Percentiles rank a stretch among this genome's conserved stretches.
Conservation (phyloP, 805 yeast genomes). For the Kodamaea lidongshanica region DNA sequence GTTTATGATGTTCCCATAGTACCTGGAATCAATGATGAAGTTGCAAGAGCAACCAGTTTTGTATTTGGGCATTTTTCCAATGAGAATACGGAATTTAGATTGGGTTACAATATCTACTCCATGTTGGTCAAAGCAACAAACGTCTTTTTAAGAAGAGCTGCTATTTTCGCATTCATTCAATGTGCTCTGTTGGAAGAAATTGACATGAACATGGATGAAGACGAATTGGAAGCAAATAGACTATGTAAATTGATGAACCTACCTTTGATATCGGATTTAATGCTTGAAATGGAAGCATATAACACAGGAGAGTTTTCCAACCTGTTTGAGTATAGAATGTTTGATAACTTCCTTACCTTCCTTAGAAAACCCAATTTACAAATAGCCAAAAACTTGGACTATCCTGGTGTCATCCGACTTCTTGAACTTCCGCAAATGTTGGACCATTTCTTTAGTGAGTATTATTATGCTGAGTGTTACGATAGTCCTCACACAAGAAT, state of each 20-base stretch:
- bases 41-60: slow-evolving; percentile 15
- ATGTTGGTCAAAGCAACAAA: slow-evolving; percentile 52
- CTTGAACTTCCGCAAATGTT: slow-evolving; percentile 60
- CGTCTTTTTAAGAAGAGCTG: slow-evolving; percentile 60
- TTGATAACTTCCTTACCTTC: slow-evolving; percentile 1
- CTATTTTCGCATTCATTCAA: slow-evolving; percentile 48
- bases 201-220: slow-evolving; percentile 12
- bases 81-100: slow-evolving; percentile 8
- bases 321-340: slow-evolving; percentile 2
- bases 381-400: slow-evolving; percentile 36
- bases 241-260: slow-evolving; percentile 46
- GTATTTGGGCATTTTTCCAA: slow-evolving; percentile 20
- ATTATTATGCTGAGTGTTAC: slow-evolving; percentile 41
- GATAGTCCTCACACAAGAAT: slow-evolving; percentile 32
- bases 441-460: slow-evolving; percentile 61
- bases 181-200: slow-evolving; percentile 41
- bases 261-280: slow-evolving; percentile 19
- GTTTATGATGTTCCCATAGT: slow-evolving; percentile 35
- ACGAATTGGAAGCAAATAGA: slow-evolving; percentile 46
- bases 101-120: slow-evolving; percentile 34
- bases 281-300: slow-evolving; percentile 2
- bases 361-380: slow-evolving; percentile 10
- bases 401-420: slow-evolving; percentile 60
- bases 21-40: slow-evolving; percentile 16
- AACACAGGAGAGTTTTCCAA: slow-evolving; percentile 11